Evolutionary conservation across 176 grass and related monocot genomes (phyloP), one percentile per base, ranked within the genome.

Genomic region (Thinopyrum elongatum): DNA sequence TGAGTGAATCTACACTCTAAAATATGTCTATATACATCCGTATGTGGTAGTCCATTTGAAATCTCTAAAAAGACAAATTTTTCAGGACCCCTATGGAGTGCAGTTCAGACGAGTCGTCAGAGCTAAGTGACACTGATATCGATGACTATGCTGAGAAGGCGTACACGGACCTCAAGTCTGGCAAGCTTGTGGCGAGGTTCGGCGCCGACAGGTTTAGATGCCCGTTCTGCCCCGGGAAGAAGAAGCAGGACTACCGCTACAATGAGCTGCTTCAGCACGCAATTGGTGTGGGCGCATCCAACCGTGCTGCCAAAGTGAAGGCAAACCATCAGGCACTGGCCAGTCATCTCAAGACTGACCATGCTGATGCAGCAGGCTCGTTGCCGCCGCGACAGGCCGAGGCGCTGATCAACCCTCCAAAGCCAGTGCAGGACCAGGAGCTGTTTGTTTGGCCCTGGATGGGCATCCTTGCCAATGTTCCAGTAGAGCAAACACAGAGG

Each of bases 211-310:
- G 68, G 62, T 94, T 82, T 63, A 78, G 85, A 63, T 94, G 93
- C 23, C 82, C 90, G 1, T 94, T 92, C 81, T 92, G 87, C 75
- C 72, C 42, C 0, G 90, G 90, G 26, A 90, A 90, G 80, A 94
- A 90, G 88, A 92, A 92, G 82, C 87, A 88, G 34, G 87, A 92
- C 68, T 94, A 94, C 82, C 68, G 19, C 16, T 80, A 83, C 65
- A 86, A 68, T 4, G 90, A 94, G 33, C 46, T 94, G 27, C 90
- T 94, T 42, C 87, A 94, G 61, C 90, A 94, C 34, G 87, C 93
- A 1, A 55, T 74, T 28, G 87, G 85, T 8, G 67, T 90, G 8
- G 87, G 90, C 4, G 74, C 85, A 49, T 94, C 93, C 42, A 94
- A 88, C 67, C 71, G 90, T 26, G 58, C 83, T n/a, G 67, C 61